Evolutionary conservation across 495 filamentous ascomycete genomes (phyloP).

Genomic region (Neurospora tetrasperma): DNA sequence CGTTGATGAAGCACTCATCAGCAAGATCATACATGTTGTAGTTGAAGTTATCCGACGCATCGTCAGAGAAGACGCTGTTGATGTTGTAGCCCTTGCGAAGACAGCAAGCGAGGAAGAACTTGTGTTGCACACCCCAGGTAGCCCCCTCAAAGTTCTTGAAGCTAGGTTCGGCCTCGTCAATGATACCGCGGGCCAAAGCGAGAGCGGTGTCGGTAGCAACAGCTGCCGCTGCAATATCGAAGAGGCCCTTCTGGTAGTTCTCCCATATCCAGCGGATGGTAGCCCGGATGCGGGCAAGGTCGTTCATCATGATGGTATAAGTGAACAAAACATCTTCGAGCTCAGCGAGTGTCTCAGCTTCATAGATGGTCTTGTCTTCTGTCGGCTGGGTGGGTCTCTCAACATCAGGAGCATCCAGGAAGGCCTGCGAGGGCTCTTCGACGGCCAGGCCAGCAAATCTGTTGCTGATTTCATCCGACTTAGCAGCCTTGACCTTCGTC

Average conservation of each 20-base stretch:
- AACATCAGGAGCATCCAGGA: conserved; percentile 22
- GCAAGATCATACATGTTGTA: conserved; percentile 25
- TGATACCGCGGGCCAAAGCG: conserved; percentile 26
- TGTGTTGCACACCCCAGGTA: conserved; percentile 11
- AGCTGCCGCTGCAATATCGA: conserved; percentile 28
- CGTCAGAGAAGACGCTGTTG: conserved; percentile 1
- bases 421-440: conserved; percentile 28
- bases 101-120: conserved; percentile 17
- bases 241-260: conserved; percentile 16
- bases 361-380: conserved; percentile 16
- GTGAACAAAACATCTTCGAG: conserved; percentile 19
- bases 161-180: conserved; percentile 24
- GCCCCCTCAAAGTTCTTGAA: conserved; percentile 16
- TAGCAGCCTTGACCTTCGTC: not conserved
- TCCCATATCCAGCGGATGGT: conserved; percentile 17
- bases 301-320: conserved; percentile 13
- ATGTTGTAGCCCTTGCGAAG: conserved; percentile 10
- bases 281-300: conserved; percentile 13
- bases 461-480: conserved; percentile 12
- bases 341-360: conserved; percentile 20
- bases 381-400: conserved; percentile 7
- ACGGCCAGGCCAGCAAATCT: conserved; percentile 22
- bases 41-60: conserved; percentile 14
- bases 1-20: conserved; percentile 11
- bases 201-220: conserved; percentile 33